Evolutionary conservation across 2,329 filamentous ascomycete species (phyloP).

Genomic region (Emmonsiellopsis sp.): DNA sequence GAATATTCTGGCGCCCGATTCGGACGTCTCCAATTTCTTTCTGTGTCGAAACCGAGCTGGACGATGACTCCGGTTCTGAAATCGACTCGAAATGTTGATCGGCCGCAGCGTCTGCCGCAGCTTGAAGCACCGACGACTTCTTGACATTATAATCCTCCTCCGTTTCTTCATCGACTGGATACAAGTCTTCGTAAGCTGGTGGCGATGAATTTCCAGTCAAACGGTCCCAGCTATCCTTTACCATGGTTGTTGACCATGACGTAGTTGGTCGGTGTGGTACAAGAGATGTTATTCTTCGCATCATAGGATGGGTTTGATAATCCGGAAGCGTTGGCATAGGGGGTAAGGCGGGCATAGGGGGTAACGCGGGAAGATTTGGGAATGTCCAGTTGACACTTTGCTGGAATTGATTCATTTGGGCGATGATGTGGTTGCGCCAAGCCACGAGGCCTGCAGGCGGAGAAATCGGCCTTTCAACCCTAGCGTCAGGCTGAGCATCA

Average conservation of each 20-base stretch:
- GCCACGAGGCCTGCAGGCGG: constrained; percentile 58
- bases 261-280: constrained; percentile 57
- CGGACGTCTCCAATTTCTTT: constrained; percentile 30
- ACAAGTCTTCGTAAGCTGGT: constrained; percentile 72
- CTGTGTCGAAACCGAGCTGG: constrained; percentile 9
- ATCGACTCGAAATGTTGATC: constrained; percentile 36
- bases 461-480: constrained; percentile 29
- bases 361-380: constrained; percentile 50
- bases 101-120: constrained; percentile 34
- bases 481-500: constrained; percentile 18
- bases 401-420: constrained; percentile 68
- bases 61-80: constrained; percentile 7
- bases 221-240: constrained; percentile 51
- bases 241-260: constrained; percentile 22
- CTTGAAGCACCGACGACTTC: constrained; percentile 32
- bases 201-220: constrained; percentile 49
- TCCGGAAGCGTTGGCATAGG: constrained; percentile 57
- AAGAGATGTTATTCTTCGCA: constrained; percentile 62
- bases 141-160: constrained; percentile 33
- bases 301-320: constrained; percentile 64
- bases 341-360: constrained; percentile 54
- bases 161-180: constrained; percentile 39
- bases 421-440: constrained; percentile 62
- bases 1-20: constrained; percentile 34
- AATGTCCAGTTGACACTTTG: constrained; percentile 58